A percentile compares a stretch with the other conserved stretches of the same genome.
Conservation (phyloP, 2,329 filamentous ascomycete species). For the Lasiodiplodia theobromae region DNA sequence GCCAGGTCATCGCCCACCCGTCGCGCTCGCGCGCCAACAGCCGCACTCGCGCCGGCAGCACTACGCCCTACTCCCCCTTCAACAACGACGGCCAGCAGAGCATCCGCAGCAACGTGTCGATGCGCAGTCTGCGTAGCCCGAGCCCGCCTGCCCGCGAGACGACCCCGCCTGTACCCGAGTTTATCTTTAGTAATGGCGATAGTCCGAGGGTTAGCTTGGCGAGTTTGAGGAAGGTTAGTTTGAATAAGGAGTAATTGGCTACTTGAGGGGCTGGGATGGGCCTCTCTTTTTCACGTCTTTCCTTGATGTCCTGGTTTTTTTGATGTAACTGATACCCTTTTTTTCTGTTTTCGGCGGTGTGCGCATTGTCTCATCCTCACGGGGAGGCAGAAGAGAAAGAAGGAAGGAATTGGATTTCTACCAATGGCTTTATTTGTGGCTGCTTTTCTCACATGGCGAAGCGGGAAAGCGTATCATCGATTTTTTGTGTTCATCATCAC, state of each 20-base stretch:
- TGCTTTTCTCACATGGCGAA: not conserved
- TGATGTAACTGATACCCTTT: constrained; percentile 21
- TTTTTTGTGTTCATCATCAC: not conserved
- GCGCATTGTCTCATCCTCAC: not conserved
- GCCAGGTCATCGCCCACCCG: constrained; percentile 62
- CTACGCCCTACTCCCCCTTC: not conserved
- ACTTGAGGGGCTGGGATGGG: not conserved
- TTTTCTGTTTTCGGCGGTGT: not conserved
- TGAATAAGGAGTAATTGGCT: constrained; percentile 32
- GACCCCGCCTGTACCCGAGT: constrained; percentile 53
- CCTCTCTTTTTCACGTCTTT: not conserved
- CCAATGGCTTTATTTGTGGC: not conserved
- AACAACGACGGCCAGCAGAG: constrained; percentile 32
- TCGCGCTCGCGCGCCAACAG: constrained; percentile 39
- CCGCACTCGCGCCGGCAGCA: constrained; percentile 42
- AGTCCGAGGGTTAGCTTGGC: constrained; percentile 48
- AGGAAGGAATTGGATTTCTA: not conserved
- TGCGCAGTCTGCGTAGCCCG: constrained; percentile 23
- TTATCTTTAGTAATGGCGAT: constrained; percentile 50
- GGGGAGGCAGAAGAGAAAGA: not conserved
- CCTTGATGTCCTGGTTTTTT: constrained; percentile 2
- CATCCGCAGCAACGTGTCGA: constrained; percentile 13
- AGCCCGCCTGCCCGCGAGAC: constrained; percentile 47
- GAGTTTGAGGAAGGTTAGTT: constrained; percentile 38
- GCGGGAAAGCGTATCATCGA: not conserved